Base-by-base conservation (phyloP, 2,329 filamentous ascomycete genomes). In the Xylaria sp. region DNA sequence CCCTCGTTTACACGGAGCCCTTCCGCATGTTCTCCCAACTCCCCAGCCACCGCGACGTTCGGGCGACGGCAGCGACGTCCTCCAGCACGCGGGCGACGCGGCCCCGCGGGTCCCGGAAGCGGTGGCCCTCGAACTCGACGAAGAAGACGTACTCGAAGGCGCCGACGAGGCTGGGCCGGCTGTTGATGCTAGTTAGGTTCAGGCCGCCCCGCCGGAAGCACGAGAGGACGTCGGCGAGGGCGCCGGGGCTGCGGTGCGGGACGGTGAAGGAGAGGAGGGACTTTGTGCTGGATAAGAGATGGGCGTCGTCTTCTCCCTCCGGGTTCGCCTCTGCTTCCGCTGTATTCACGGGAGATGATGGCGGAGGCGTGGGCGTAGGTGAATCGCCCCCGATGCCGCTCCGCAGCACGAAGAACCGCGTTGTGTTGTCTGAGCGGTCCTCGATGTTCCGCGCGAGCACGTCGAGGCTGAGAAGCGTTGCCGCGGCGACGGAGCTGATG, bases 91-190 rank as follows among this genome's bases (percentile, higher is more conserved):
- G 81, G 67, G 87, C 84, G 17, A 94, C 90, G 69, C 84, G 83
- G 3, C 85, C 86, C 61, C 85, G 83, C 1, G 84, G 83, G 73
- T 88, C 88, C 57, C 81, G 79, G 64, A 78, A 74, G 72, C 81
- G 82, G 78, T 88, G 85, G 1, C 92, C 91, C 78, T 92, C 88
- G 75, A 97, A 94, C 83, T 98, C 95, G 34, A 98, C 90, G 77
- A 98, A 94, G 82, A 98, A 98, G 45, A 98, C 88, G 81, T 98
- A 98, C 78, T 97, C 90, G 88, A 97, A 98, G 21, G 71, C 61
- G 19, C 57, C 60, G 19, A 53, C 45, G 4, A 92, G 86, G 75
- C 92, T 94, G 4, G 95, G 95, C 71, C 95, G 83, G 72, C 92
- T 94, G 78, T 94, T 94, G 79, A 98, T 97, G 78, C 91, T 95